Conservation (phyloP, 2,329 filamentous ascomycete species). For the Didymella segeticola region DNA sequence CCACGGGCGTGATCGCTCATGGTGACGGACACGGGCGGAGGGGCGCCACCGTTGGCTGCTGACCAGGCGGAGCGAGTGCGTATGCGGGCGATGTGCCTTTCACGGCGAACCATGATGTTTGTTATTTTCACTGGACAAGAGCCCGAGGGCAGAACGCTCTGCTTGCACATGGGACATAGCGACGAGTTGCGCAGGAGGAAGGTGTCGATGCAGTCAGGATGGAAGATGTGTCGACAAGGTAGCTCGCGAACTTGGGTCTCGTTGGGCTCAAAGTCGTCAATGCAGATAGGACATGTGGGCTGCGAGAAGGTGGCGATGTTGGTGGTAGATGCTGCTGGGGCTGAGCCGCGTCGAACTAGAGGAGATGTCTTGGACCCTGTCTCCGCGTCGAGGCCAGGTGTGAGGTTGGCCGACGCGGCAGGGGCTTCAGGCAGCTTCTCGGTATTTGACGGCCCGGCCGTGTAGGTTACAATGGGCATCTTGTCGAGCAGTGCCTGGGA, state of each 20-base stretch:
- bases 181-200: conserved; percentile 82
- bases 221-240: conserved; percentile 90
- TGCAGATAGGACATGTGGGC: conserved; percentile 86
- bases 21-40: background rate
- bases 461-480: conserved; percentile 82
- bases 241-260: conserved; percentile 81
- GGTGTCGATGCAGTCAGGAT: conserved; percentile 87
- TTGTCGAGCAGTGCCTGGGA: conserved; percentile 73
- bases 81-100: conserved; percentile 70
- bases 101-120: conserved; percentile 84
- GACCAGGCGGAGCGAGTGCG: conserved; percentile 54
- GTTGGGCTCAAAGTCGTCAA: conserved; percentile 76
- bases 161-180: conserved; percentile 90
- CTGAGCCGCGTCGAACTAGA: conserved; percentile 28
- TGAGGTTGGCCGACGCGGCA: conserved; percentile 13
- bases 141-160: conserved; percentile 75
- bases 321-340: conserved; percentile 23
- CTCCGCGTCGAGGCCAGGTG: conserved; percentile 23
- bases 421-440: conserved; percentile 29
- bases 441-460: conserved; percentile 19
- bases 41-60: background rate
- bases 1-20: conserved; percentile 1
- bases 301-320: conserved; percentile 60
- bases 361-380: conserved; percentile 23
- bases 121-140: conserved; percentile 62